Base-by-base conservation (phyloP, 106 monocot genomes). In the Dioscorea dumetorum region DNA sequence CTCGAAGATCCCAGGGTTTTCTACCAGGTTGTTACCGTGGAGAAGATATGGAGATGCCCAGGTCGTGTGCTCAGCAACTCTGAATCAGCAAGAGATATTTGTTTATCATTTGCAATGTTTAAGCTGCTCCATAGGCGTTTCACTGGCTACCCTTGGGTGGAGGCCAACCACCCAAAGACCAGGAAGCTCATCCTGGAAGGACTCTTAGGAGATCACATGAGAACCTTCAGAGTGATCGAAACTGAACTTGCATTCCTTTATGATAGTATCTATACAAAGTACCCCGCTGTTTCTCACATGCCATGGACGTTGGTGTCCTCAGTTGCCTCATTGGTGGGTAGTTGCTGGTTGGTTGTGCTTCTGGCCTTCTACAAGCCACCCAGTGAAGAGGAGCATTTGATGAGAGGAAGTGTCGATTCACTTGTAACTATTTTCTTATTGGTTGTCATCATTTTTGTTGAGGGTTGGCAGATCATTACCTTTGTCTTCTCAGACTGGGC, bases 51-150 rank as follows among this genome's bases (percentile, higher is more conserved):
- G 71, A 10, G 20, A 12, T 62, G 62, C 53, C 8, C 28, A 28
- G 31, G 72, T 18, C 12, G 52, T 0, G 13, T 62, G n/a, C 31
- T 53, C 49, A 19, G 19, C 3, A 31, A 13, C 18, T 19, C 18
- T 16, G 51, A 64, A 41, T 0, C 58, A 7, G 24, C 9, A 17
- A 49, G 24, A 49, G 77, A 77, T 21, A 1, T 77, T 14, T 77
- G 77, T 71, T 71, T 77, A 57, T 77, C 71, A 2, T 71, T 77
- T 58, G 71, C 77, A 0, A 51, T 65, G 63, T 77, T 64, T 63
- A 77, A 77, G 77, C 65, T 77, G 0, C 59, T 77, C 20, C 28
- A 49, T 17, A 56, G 64, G 32, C 50, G 28, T 16, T 20, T 57
- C 12, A 16, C 17, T 16, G 24, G 57, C 15, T 64, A 64, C 20